A percentile compares a stretch with the other conserved stretches of the same genome.
Conservation (phyloP, 257 asterid genomes). For the Solanum pennellii region DNA sequence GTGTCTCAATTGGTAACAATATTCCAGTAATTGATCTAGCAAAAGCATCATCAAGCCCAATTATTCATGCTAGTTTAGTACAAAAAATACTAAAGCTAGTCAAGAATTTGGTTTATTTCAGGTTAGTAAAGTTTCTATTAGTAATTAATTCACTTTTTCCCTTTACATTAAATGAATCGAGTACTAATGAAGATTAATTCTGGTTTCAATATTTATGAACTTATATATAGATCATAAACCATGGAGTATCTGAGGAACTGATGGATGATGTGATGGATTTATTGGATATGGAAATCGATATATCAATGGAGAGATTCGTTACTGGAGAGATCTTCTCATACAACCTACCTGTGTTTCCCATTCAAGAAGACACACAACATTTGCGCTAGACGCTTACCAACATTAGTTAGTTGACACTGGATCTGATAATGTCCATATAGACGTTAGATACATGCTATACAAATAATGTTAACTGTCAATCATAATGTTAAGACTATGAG, state of each 20-base stretch:
- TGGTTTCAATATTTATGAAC: not conserved
- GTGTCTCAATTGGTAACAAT: not conserved
- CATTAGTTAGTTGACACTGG: no score
- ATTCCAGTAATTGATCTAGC: not conserved
- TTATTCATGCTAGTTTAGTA: not conserved
- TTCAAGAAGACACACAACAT: constrained; percentile 19
- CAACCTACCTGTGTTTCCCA: constrained; percentile 54
- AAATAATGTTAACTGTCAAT: no score
- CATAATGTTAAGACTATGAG: not conserved
- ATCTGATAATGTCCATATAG: no score
- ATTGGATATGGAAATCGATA: constrained; percentile 30
- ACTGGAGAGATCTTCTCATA: constrained; percentile 55
- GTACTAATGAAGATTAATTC: not conserved
- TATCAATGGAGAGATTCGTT: constrained; percentile 32
- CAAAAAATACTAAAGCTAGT: not conserved
- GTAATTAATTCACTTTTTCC: not conserved
- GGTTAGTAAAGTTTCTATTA: not conserved
- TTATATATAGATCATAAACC: constrained; percentile 46
- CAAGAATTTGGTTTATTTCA: not conserved
- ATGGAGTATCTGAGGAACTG: constrained; percentile 26
- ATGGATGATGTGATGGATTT: constrained; percentile 38
- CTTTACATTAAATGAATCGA: not conserved
- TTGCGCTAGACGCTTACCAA: no score
- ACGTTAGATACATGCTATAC: no score
- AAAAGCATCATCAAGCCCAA: not conserved